Percentiles rank a stretch among this genome's conserved stretches.
phyloP scores from a whole-genome alignment of 2,329 filamentous ascomycete species.

The Clarireedia paspali region DNA sequence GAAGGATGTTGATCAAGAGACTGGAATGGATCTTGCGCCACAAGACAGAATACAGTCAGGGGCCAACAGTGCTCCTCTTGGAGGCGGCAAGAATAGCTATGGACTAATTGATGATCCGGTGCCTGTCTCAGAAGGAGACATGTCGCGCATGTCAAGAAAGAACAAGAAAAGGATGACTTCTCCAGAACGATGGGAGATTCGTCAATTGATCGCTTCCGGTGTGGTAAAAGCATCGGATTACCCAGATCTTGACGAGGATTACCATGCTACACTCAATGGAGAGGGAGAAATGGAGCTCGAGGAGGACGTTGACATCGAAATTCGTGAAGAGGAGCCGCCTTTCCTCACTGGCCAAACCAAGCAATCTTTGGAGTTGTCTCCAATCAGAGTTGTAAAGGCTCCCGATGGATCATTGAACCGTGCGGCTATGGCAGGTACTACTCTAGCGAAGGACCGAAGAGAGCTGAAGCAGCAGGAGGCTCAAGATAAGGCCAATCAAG shows the following conservation, averaged over 20 bases:
- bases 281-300: conserved; percentile 87
- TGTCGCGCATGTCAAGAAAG: conserved; percentile 42
- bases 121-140: conserved; percentile 56
- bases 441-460: conserved; percentile 80
- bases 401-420: conserved; percentile 97
- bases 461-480: conserved; percentile 84
- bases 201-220: conserved; percentile 91
- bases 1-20: conserved; percentile 92
- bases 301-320: conserved; percentile 95
- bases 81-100: conserved; percentile 55
- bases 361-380: conserved; percentile 87
- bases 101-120: conserved; percentile 42
- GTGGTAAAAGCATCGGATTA: conserved; percentile 90
- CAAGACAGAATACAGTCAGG: conserved; percentile 75
- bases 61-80: conserved; percentile 79
- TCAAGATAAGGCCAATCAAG: conserved; percentile 67
- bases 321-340: conserved; percentile 90
- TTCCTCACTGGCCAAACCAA: conserved; percentile 96
- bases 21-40: conserved; percentile 75
- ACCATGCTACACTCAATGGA: conserved; percentile 77
- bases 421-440: conserved; percentile 88
- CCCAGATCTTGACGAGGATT: conserved; percentile 90
- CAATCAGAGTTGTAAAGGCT: conserved; percentile 93
- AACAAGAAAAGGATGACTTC: conserved; percentile 92
- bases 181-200: conserved; percentile 94